Evolutionary conservation across 2,329 filamentous ascomycete genomes (phyloP), one percentile per base, ranked within the genome.

Genomic region (Sporothrix brunneoviolacea): DNA sequence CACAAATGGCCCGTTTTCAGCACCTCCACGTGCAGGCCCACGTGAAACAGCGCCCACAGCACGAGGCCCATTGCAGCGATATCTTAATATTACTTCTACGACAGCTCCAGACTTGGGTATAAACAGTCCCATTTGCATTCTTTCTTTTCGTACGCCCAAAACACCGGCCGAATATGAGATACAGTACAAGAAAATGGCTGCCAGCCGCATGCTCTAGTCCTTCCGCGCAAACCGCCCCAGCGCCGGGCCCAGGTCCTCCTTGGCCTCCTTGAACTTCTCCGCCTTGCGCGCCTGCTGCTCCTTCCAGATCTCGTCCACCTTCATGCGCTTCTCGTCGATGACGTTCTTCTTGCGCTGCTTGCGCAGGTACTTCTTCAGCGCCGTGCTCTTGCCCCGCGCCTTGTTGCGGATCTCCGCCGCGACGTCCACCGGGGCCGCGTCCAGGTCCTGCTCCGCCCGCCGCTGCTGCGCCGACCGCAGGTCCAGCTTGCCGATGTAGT

Each of bases 291-390:
- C 78, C 59, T 84, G 79, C 66, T 80, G 81, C 66, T 85, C 80
- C 58, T 84, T 82, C 72, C 85, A 83, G 65, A 95, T 74, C 69
- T 90, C 88, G 66, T 96, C 88, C 42, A 91, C 84, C 64, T 84
- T 83, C 67, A 95, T 69, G 64, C 87, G 84, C 78, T 91, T 91
- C 76, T 96, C 93, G 72, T 98, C 93, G 65, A 98, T 90, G 52
- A 98, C 81, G 66, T 97, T 97, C 76, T 86, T 88, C 62, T 85
- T 84, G 40, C 88, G 83, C 72, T 93, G 91, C 81, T 97, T 97
- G 40, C 93, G 76, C 62, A 97, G 69, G 65, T 94, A 91, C 66
- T 91, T 90, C 63, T 89, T 83, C 57, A 97, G 70, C 52, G 87
- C 87, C 59, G 86, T 90, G 64, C 95, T 98, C 76, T 91, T 89